Evolutionary conservation across 495 filamentous ascomycete genomes (phyloP).

Genomic region (Hyaloscypha finlandica): DNA sequence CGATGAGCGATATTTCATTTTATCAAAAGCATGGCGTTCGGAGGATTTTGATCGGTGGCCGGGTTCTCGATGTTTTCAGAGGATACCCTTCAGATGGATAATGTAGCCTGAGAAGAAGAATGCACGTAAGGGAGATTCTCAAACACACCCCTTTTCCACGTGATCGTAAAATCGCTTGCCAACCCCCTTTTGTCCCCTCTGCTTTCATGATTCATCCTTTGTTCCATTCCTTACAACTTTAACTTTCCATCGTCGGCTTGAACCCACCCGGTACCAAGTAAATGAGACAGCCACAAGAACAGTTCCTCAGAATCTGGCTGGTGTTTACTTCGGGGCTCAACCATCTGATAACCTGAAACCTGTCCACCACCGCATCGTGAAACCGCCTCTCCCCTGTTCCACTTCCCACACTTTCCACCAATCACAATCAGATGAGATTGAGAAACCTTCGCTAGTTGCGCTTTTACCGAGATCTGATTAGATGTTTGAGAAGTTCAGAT

Average conservation of each 20-base stretch:
- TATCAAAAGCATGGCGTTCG: constrained; percentile 5
- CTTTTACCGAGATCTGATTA: constrained; percentile 12
- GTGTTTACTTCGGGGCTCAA: background rate
- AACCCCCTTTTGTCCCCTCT: background rate
- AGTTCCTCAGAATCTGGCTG: background rate
- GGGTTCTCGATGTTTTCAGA: background rate
- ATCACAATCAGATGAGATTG: background rate
- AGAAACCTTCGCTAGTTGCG: background rate
- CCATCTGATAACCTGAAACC: constrained; percentile 13
- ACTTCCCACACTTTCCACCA: background rate
- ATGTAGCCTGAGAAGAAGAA: background rate
- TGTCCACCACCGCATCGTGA: background rate
- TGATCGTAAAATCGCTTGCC: background rate
- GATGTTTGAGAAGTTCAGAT: background rate
- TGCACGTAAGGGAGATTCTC: background rate
- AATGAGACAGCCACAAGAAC: background rate
- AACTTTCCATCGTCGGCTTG: background rate
- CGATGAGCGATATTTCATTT: background rate
- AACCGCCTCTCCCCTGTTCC: background rate
- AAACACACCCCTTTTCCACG: background rate
- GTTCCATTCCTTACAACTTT: background rate
- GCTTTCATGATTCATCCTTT: background rate
- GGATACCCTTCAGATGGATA: background rate
- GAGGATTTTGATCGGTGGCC: background rate
- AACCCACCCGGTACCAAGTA: background rate